Base-by-base conservation (phyloP, 2,329 filamentous ascomycete genomes). In the Tolypocladium cylindrosporum region DNA sequence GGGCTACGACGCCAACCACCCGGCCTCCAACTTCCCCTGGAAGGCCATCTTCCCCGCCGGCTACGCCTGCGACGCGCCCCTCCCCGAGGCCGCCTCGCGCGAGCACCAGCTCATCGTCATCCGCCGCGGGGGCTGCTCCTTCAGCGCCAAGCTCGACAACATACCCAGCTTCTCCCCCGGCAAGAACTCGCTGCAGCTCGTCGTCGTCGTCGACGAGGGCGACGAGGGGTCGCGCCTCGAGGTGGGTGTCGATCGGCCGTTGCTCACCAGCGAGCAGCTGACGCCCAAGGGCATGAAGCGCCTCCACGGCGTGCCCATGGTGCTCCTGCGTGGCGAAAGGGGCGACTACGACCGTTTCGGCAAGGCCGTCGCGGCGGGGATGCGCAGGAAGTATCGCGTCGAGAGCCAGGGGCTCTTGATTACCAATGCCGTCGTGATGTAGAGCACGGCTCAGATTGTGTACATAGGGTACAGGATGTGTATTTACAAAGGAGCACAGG, bases 71-170 rank as follows among this genome's bases (percentile, higher is more conserved):
- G 76, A 79, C 59, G 75, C 77, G n/a, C 74, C 76, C 4, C 71
- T 84, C 2, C 79, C 80, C 2, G 78, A 81, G n/a, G 66, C 70
- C 19, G 79, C 76, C 0, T 72, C 79, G 3, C 77, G 77, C 36
- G 72, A 77, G 52, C 79, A 96, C 72, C 87, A 96, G 55, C 78
- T 97, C 60, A 85, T 99, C 59, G 82, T 96, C 55, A 79, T 97
- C 65, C 85, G 83, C 36, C 85, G 94, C 7, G 93, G 94, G 43
- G 85, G 84, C 1, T 99, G 94, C 74, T 88, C 82, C 31, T 97
- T 97, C 71, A 87, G 83, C 41, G 75, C 87, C 36, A 99, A 99
- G 71, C 75, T 97, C 1, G 79, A 81, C 55, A 92, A 90, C 63
- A 91, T 97, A n/a, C 91, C 93, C 0, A 82, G 84, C 11, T 93